These are phyloP conservation scores for Claviceps pazoutovae DNA, from an alignment of 2,329 filamentous ascomycete species.

Conservation along the genomic window DNA sequence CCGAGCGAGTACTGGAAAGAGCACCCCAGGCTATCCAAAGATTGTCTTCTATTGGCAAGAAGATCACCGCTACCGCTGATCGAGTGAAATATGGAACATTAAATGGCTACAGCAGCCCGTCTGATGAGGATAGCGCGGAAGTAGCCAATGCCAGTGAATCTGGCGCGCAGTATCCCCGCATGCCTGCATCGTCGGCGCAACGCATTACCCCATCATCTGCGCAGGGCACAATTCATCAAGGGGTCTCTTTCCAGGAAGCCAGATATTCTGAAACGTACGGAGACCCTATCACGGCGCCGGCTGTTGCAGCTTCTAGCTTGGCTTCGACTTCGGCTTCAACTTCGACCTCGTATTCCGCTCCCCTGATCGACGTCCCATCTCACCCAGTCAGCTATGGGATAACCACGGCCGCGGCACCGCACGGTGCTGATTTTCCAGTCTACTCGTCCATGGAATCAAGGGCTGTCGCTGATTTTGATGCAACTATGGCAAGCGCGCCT, in stretches of 20 bases:
- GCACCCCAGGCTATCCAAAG: constrained; percentile 43
- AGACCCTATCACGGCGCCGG: not conserved
- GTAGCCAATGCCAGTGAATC: not conserved
- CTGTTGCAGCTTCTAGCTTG: not conserved
- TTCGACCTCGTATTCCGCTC: not conserved
- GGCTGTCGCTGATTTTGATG: constrained; percentile 6
- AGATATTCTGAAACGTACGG: not conserved
- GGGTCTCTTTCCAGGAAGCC: not conserved
- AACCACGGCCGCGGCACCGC: constrained; percentile 34
- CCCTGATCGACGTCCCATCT: constrained; percentile 5
- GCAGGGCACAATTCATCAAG: not conserved
- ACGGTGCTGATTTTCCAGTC: constrained; percentile 41
- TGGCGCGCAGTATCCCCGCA: not conserved
- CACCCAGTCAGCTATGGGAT: constrained; percentile 28
- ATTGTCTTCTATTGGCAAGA: constrained; percentile 42
- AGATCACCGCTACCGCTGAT: constrained; percentile 40
- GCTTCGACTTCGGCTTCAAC: not conserved
- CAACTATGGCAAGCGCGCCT: constrained; percentile 8
- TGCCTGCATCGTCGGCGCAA: not conserved
- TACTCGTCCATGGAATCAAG: constrained; percentile 13
- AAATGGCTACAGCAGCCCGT: constrained; percentile 5
- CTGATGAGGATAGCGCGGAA: constrained; percentile 1
- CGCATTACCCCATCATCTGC: too few species aligned
- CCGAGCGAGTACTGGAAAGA: constrained; percentile 41
- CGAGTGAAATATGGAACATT: constrained; percentile 23